Evolutionary conservation across 1,284 basidiomycete species (phyloP).

Genomic region (Ustilago cynodontis): DNA sequence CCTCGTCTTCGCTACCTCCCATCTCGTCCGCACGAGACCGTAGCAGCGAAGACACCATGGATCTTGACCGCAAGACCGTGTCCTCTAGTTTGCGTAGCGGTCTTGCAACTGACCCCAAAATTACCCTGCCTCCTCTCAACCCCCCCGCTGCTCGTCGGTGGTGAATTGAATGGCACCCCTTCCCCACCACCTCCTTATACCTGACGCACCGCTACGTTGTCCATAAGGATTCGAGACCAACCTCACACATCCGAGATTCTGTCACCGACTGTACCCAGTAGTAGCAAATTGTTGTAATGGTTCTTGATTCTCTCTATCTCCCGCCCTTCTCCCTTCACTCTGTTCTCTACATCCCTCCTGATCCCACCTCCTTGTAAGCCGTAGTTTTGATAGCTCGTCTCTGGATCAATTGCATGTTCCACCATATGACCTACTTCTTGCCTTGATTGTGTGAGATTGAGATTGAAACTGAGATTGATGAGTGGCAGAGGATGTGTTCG

Average conservation of each 20-base stretch:
- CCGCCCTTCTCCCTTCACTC: background rate
- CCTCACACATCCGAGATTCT: background rate
- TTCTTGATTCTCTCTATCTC: slow-evolving; percentile 8
- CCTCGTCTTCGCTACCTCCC: slow-evolving; percentile 37
- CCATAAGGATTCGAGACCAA: slow-evolving; percentile 3
- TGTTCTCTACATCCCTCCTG: slow-evolving; percentile 3
- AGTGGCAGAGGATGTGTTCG: background rate
- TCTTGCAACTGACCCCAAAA: slow-evolving; percentile 31
- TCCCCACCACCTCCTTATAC: background rate
- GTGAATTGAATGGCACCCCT: slow-evolving; percentile 6
- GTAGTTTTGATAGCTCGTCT: background rate
- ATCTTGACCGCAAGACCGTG: slow-evolving; percentile 43
- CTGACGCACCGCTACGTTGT: background rate
- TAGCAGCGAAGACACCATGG: slow-evolving; percentile 32
- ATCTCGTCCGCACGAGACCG: slow-evolving; percentile 45
- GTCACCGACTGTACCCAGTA: slow-evolving; percentile 9
- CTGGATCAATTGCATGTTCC: slow-evolving; percentile 9
- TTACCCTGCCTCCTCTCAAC: slow-evolving; percentile 47
- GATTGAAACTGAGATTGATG: background rate
- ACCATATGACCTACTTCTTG: background rate
- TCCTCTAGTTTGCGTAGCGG: slow-evolving; percentile 32
- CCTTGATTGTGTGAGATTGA: background rate
- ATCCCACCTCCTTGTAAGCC: background rate
- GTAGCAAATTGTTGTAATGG: slow-evolving; percentile 21
- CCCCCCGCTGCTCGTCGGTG: slow-evolving; percentile 28